A percentile compares a stretch with the other conserved stretches of the same genome.
phyloP scores from a whole-genome alignment of 2,329 filamentous ascomycete genomes.

The Colletotrichum eremochloae region DNA sequence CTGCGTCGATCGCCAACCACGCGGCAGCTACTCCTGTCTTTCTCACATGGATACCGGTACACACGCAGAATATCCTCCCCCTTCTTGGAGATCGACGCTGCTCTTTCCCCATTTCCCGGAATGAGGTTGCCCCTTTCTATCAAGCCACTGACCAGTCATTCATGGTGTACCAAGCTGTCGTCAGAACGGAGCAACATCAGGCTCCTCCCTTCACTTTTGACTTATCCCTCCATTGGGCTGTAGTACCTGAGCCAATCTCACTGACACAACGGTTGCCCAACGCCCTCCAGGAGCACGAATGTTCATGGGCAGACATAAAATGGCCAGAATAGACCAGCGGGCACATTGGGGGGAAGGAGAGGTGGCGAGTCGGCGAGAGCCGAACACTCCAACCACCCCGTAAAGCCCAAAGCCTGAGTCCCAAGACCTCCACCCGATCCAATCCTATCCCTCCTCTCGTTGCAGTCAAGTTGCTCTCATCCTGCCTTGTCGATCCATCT shows the following conservation, averaged over 20 bases:
- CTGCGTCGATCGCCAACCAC: constrained; percentile 31
- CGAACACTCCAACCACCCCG: constrained; percentile 9
- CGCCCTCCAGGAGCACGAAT: not conserved
- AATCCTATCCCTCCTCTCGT: not conserved
- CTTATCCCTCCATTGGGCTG: constrained; percentile 30
- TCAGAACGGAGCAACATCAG: not conserved
- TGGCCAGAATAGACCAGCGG: constrained; percentile 24
- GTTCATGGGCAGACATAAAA: constrained; percentile 15
- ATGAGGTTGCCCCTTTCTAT: not conserved
- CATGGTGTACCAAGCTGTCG: constrained; percentile 18
- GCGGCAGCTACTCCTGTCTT: constrained; percentile 28
- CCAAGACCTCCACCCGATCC: not conserved
- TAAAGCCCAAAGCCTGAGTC: not conserved
- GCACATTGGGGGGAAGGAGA: constrained; percentile 12
- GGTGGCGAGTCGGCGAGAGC: constrained; percentile 38
- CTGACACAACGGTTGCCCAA: not conserved
- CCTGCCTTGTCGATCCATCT: not conserved
- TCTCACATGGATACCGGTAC: constrained; percentile 7
- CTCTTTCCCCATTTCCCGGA: constrained; percentile 26
- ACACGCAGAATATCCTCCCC: constrained; percentile 1
- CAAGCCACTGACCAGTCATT: constrained; percentile 11
- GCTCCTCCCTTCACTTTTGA: constrained; percentile 6
- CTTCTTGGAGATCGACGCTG: constrained; percentile 29
- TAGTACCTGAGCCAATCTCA: not conserved
- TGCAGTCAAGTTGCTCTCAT: not conserved